phyloP scores from a whole-genome alignment of 306 rosid species.

The Inga leiocalycina region DNA sequence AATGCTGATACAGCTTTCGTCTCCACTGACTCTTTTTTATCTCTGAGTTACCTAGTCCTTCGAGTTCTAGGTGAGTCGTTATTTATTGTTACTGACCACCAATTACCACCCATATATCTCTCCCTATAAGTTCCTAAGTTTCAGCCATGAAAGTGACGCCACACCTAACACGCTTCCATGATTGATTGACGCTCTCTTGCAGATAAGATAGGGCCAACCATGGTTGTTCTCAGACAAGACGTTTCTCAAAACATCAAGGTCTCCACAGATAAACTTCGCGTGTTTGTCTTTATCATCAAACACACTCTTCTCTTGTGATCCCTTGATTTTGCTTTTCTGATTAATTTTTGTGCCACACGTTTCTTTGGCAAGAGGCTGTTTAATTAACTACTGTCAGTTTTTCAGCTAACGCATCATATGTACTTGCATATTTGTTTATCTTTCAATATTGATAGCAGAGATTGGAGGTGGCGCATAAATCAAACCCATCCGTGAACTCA shows the following conservation, averaged over 20 bases:
- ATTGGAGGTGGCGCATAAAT: conserved; percentile 62
- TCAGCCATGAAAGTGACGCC: conserved; percentile 27
- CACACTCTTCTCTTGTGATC: not conserved
- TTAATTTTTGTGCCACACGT: not conserved
- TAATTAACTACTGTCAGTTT: not conserved
- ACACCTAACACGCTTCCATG: conserved; percentile 28
- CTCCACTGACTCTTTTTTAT: conserved; percentile 73
- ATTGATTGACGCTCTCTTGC: conserved; percentile 33
- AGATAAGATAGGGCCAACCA: conserved; percentile 97
- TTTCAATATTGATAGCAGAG: conserved; percentile 51
- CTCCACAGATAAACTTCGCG: not conserved
- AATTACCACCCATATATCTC: not conserved
- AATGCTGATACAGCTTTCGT: conserved; percentile 45
- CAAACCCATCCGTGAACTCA: conserved; percentile 57
- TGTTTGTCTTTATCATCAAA: not conserved
- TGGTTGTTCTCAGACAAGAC: conserved; percentile 89
- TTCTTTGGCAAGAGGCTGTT: not conserved
- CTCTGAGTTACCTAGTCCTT: conserved; percentile 62
- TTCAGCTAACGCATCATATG: not conserved
- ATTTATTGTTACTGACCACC: not conserved
- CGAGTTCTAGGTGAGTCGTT: conserved; percentile 76
- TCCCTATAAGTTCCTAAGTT: conserved; percentile 22
- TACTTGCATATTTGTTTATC: conserved; percentile 4
- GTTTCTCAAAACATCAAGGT: conserved; percentile 85
- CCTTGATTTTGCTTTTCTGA: not conserved